phyloP scores from a whole-genome alignment of 2,329 filamentous ascomycete genomes.

The Aspergillus pseudoviridinutans region DNA sequence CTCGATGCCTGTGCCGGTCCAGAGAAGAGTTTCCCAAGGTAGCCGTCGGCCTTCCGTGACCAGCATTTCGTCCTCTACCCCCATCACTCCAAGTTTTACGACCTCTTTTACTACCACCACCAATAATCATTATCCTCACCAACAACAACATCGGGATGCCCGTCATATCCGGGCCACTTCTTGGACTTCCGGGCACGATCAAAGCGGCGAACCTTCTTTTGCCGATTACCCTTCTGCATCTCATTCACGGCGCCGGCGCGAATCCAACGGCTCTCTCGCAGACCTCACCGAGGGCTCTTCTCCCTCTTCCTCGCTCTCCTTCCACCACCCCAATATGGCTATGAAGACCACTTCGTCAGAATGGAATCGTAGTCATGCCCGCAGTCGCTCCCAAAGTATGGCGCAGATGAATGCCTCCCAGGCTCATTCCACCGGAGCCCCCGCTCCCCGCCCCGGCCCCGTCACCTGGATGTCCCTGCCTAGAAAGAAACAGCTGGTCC shows the following conservation, averaged over 20 bases:
- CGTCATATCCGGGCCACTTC: conserved; percentile 34
- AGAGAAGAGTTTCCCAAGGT: conserved; percentile 10
- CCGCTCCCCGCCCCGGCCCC: conserved; percentile 18
- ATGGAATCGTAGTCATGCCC: conserved; percentile 23
- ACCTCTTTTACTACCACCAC: conserved; percentile 14
- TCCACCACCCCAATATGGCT: conserved; percentile 23
- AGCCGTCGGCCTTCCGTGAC: conserved; percentile 11
- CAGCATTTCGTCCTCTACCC: conserved; percentile 7
- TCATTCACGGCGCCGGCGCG: conserved; percentile 28
- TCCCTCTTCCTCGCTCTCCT: conserved; percentile 12
- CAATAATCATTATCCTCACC: conserved; percentile 21
- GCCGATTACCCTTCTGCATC: conserved; percentile 8
- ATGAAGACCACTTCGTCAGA: conserved; percentile 31
- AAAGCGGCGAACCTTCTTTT: conserved; percentile 26
- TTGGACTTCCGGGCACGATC: conserved; percentile 32
- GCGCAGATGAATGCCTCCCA: conserved; percentile 13
- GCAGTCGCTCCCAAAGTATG: conserved; percentile 29
- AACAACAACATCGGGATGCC: conserved; percentile 29
- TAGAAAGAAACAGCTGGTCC: conserved; percentile 33
- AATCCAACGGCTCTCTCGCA: conserved; percentile 31
- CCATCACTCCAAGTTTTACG: conserved; percentile 2
- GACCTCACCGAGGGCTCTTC: conserved; percentile 29
- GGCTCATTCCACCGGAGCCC: conserved; percentile 11
- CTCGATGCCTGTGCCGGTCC: conserved; percentile 17
- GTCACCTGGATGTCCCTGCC: conserved; percentile 42